Base-by-base conservation (phyloP, 139 green algal genomes). In the Mychonastes homosphaera region DNA sequence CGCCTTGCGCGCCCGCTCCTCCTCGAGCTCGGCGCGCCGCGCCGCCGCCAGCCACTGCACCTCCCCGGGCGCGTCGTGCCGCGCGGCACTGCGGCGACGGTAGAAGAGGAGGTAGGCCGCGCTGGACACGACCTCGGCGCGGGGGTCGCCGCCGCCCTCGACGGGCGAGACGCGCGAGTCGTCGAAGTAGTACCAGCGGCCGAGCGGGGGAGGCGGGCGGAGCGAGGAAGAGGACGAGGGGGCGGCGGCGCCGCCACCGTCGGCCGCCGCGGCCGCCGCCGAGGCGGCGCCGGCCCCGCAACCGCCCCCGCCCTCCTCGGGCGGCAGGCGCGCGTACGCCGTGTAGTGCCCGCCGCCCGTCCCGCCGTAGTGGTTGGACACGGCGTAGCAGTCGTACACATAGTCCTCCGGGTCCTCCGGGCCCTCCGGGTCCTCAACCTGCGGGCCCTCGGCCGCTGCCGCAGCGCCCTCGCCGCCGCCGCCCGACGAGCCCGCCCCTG, bases 51-150 rank as follows among this genome's bases (percentile, higher is more conserved):
- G 54, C 24, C 58, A 30, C 0, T 38, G 16, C 28, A 73, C 26
- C 29, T 61, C 34, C 44, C 63, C 27, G 3, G 52, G 62, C 4
- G 64, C 36, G 45, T 83, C 76, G 29, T 41, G 18, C 24, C 41
- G 38, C 28, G 64, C 63, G 4, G 57, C 69, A 33, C 56, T 21
- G 2, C 57, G 68, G 33, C 83, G 76, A 13, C 77, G 68, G 66
- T 97, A 98, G 72, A 98, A 98, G 8, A 98, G 80, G 46, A 98
- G 63, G 62, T 98, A 98, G 2, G 87, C 91, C 8, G 87, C 79
- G 18, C 62, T 40, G 19, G 74, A 79, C 23, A 65, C 36, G 2
- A 67, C 59, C 59, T 67, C 6, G 18, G 29, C 52, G 30, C 8
- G 6, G 27, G 13, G 45, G 1, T 1, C n/a, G 15, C 28, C 28